Percentiles rank a stretch among this genome's conserved stretches.
Evolutionary conservation across 768 basidiomycete species (phyloP).

Genomic region (Pleurotus sapidus): DNA sequence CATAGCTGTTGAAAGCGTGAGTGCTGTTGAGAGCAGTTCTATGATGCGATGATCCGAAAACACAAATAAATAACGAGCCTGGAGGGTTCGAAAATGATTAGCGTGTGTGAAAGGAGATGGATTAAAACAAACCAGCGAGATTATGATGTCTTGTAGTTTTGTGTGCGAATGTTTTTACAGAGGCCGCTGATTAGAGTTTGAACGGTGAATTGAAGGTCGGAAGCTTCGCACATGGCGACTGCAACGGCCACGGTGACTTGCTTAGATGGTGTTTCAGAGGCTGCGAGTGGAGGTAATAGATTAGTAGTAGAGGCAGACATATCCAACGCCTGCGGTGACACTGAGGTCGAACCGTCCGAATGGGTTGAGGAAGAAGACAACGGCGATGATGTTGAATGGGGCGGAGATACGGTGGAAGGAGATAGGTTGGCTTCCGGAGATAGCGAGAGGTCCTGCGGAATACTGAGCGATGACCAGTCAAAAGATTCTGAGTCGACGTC

Average conservation of each 20-base stretch:
- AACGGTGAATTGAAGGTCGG: slow-evolving; percentile 8
- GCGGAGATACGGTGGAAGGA: neutral
- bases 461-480: slow-evolving; percentile 1
- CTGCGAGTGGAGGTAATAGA: slow-evolving; percentile 2
- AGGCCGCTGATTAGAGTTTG: slow-evolving; percentile 8
- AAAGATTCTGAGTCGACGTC: slow-evolving; percentile 4
- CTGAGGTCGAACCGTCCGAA: neutral
- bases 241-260: slow-evolving; percentile 8
- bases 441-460: neutral
- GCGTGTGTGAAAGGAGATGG: neutral
- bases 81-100: neutral
- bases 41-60: slow-evolving; percentile 6
- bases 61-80: neutral
- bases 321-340: neutral
- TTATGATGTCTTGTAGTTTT: neutral
- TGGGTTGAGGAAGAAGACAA: neutral
- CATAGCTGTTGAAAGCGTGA: slow-evolving; percentile 10
- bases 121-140: neutral
- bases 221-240: slow-evolving; percentile 6
- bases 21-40: slow-evolving; percentile 8
- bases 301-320: slow-evolving; percentile 2
- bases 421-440: neutral
- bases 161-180: slow-evolving; percentile 3
- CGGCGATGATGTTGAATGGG: neutral
- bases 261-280: neutral